These are phyloP conservation scores for Mycena vulgaris DNA, from an alignment of 768 basidiomycete species.

Conservation along the genomic window DNA sequence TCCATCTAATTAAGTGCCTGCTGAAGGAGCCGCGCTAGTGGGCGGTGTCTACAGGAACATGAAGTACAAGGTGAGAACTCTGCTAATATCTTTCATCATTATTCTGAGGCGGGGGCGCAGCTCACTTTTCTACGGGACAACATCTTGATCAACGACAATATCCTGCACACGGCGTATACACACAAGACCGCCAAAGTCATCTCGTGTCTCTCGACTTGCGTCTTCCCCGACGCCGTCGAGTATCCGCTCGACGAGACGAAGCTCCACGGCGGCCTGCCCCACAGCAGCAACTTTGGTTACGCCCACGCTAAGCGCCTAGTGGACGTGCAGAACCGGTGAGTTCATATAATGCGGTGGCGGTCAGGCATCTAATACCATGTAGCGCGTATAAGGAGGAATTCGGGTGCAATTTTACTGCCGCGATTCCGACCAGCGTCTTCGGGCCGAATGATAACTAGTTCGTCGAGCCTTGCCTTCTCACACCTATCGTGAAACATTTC, in stretches of 20 bases:
- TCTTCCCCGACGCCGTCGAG: slow-evolving; percentile 95
- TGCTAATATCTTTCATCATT: not conserved
- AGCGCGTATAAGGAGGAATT: slow-evolving; percentile 98
- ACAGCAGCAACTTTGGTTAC: slow-evolving; percentile 96
- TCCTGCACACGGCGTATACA: slow-evolving; percentile 83
- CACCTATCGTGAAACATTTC: slow-evolving; percentile 1
- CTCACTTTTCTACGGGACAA: slow-evolving; percentile 96
- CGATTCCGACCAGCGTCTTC: slow-evolving; percentile 98
- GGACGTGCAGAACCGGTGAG: slow-evolving; percentile 7
- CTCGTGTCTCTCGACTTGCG: slow-evolving; percentile 96
- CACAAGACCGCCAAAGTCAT: slow-evolving; percentile 83
- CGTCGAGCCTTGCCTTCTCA: slow-evolving; percentile 35
- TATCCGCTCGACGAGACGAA: slow-evolving; percentile 95
- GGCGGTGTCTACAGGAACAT: slow-evolving; percentile 97
- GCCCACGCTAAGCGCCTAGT: slow-evolving; percentile 92
- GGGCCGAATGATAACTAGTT: slow-evolving; percentile 96
- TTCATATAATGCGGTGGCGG: not conserved
- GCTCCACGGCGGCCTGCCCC: slow-evolving; percentile 95
- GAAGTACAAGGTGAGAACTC: slow-evolving; percentile 84
- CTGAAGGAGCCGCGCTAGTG: slow-evolving; percentile 62
- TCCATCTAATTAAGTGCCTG: not conserved
- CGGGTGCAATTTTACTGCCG: slow-evolving; percentile 95
- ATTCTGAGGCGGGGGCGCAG: slow-evolving; percentile 55
- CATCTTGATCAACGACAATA: slow-evolving; percentile 95
- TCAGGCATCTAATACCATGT: not conserved